A percentile compares a stretch with the other conserved stretches of the same genome.
Conservation (phyloP, 495 filamentous ascomycete species). For the Aspergillus affinis region DNA sequence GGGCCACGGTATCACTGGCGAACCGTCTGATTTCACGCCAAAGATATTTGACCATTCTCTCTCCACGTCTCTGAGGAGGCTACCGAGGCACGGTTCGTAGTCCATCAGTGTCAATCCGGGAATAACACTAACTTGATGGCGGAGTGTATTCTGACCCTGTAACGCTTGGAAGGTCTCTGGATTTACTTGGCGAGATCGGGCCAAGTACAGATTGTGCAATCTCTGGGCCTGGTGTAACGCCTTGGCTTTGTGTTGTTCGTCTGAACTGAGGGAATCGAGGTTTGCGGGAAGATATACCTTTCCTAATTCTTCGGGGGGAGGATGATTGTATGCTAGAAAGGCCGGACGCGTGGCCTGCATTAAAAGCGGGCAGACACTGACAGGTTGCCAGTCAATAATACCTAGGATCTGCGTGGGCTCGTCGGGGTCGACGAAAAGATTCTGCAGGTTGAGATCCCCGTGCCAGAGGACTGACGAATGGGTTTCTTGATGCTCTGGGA, state of each 20-base stretch:
- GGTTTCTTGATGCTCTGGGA: slow-evolving; percentile 19
- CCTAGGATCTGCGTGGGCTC: slow-evolving; percentile 23
- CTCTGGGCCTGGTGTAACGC: slow-evolving; percentile 24
- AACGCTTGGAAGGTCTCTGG: slow-evolving; percentile 24
- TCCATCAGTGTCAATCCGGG: slow-evolving; percentile 27
- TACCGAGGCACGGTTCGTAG: slow-evolving; percentile 27
- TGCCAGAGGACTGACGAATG: slow-evolving; percentile 27
- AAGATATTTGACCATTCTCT: slow-evolving; percentile 22
- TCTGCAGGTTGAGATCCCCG: slow-evolving; percentile 24
- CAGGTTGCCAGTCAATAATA: slow-evolving; percentile 31
- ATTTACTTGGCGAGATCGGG: slow-evolving; percentile 23
- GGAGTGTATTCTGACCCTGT: slow-evolving; percentile 26
- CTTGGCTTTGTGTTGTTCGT: slow-evolving; percentile 26
- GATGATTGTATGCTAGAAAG: slow-evolving; percentile 28
- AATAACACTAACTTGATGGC: slow-evolving; percentile 27
- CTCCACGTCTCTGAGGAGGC: slow-evolving; percentile 25
- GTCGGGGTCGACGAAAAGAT: slow-evolving; percentile 29
- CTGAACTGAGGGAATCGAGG: slow-evolving; percentile 22
- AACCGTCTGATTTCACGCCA: slow-evolving; percentile 11
- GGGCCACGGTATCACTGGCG: slow-evolving; percentile 20
- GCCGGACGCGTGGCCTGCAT: slow-evolving; percentile 24
- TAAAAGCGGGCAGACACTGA: slow-evolving; percentile 23
- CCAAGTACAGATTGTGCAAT: slow-evolving; percentile 28
- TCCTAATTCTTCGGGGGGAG: slow-evolving; percentile 19
- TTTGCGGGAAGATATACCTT: slow-evolving; percentile 22